These are phyloP conservation scores for Suillus alpinus DNA, from an alignment of 768 basidiomycete genomes.

Conservation along the genomic window DNA sequence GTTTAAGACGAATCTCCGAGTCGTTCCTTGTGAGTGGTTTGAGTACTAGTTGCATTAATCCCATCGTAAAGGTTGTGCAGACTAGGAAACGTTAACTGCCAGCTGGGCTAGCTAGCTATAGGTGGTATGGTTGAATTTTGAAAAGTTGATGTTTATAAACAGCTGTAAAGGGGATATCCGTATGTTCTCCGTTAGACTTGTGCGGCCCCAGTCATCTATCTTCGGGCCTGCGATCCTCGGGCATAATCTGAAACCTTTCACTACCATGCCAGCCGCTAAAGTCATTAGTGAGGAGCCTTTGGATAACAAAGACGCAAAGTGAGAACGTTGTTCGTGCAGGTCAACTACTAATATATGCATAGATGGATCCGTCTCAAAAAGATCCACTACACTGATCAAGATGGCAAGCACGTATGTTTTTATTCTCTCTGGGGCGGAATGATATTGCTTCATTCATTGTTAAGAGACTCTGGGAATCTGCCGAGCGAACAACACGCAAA, in stretches of 20 bases:
- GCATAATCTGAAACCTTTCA: background rate
- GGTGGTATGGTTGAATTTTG: no score
- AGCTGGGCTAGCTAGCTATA: no score
- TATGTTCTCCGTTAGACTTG: background rate
- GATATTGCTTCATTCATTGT: conserved; percentile 4
- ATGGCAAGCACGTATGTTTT: conserved; percentile 62
- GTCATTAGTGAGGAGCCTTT: conserved; percentile 54
- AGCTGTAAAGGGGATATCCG: background rate
- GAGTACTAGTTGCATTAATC: no score
- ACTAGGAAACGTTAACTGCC: no score
- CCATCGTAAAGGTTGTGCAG: no score
- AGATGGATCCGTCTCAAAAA: conserved; percentile 88
- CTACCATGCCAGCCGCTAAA: conserved; percentile 40
- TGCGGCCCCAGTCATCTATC: background rate
- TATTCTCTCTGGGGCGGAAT: background rate
- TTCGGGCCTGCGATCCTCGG: background rate
- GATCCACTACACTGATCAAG: conserved; percentile 75
- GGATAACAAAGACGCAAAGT: conserved; percentile 58
- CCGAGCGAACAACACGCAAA: conserved; percentile 77
- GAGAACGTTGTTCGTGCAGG: conserved; percentile 15
- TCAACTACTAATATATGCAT: background rate
- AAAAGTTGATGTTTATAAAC: background rate
- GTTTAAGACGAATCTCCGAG: no score
- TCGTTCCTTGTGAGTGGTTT: no score
- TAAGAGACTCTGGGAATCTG: conserved; percentile 87